Evolutionary conservation across 2,329 filamentous ascomycete genomes (phyloP).

Genomic region (Periglandula ipomoeae): DNA sequence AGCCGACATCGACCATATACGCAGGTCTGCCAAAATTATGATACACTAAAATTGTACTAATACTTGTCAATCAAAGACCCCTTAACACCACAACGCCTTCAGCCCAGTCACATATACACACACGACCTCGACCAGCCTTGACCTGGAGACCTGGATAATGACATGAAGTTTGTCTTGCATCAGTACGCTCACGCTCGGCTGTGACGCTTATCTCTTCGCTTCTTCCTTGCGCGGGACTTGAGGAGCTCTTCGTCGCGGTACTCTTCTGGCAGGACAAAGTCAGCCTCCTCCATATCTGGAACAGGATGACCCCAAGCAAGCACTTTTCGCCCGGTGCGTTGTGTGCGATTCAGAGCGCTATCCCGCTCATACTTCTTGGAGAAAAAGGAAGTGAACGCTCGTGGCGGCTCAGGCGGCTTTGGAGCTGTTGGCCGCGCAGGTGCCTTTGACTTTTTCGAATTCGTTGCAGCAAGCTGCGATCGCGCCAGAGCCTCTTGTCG

Average conservation of each 20-base stretch:
- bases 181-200: slow-evolving; percentile 26
- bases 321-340: slow-evolving; percentile 59
- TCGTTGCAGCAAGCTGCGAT: slow-evolving; percentile 31
- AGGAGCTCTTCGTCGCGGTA: slow-evolving; percentile 47
- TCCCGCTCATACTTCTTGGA: slow-evolving; percentile 70
- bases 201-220: slow-evolving; percentile 50
- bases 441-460: slow-evolving; percentile 22
- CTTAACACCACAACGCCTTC: slow-evolving; percentile 4
- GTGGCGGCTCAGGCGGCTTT: slow-evolving; percentile 31
- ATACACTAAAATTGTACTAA: background rate
- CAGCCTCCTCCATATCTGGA: slow-evolving; percentile 59
- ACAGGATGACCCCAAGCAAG: slow-evolving; percentile 76
- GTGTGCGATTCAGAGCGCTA: slow-evolving; percentile 62
- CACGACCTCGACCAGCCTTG: background rate
- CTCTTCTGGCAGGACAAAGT: slow-evolving; percentile 68
- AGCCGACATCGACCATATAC: background rate
- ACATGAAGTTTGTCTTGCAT: background rate
- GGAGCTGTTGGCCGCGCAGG: slow-evolving; percentile 17
- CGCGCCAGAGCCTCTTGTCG: slow-evolving; percentile 59
- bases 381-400: slow-evolving; percentile 82
- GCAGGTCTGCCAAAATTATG: background rate
- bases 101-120: background rate
- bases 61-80: background rate
- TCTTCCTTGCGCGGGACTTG: slow-evolving; percentile 51
- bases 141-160: background rate